Percentiles rank a stretch among this genome's conserved stretches.
Conservation (phyloP, 1,139 yeast genomes). For the Suhomyces yuchorum region DNA sequence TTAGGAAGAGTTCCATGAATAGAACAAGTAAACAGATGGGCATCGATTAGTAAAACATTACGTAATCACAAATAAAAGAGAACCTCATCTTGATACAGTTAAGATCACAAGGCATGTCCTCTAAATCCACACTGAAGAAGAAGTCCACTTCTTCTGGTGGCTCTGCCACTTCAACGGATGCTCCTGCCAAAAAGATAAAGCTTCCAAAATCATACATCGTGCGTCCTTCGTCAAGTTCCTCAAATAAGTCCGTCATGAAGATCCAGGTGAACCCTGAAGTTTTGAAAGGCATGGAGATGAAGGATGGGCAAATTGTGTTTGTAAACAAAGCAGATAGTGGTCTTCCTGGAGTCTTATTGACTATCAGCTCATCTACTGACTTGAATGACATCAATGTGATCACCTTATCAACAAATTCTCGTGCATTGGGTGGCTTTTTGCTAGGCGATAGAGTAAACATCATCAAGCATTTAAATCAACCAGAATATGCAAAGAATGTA, state of each 20-base stretch:
- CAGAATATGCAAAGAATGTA: constrained; percentile 46
- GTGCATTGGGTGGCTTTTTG: constrained; percentile 58
- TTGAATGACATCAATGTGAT: constrained; percentile 53
- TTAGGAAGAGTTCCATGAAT: no score
- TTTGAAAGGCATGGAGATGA: constrained; percentile 54
- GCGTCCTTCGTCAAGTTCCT: constrained; percentile 50
- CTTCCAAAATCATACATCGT: constrained; percentile 54
- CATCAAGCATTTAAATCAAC: constrained; percentile 48
- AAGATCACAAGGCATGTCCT: constrained; percentile 26
- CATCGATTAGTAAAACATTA: background rate
- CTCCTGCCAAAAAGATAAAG: constrained; percentile 44
- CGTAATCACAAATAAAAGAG: background rate
- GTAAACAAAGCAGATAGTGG: constrained; percentile 49
- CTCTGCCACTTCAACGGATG: constrained; percentile 7
- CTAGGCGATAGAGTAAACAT: constrained; percentile 74
- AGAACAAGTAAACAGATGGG: background rate
- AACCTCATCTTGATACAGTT: background rate
- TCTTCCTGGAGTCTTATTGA: constrained; percentile 49
- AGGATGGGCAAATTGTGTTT: constrained; percentile 56
- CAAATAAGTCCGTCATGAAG: constrained; percentile 38
- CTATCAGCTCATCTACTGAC: constrained; percentile 41
- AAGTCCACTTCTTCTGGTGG: constrained; percentile 25
- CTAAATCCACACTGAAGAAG: constrained; percentile 33
- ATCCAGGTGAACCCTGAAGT: constrained; percentile 55
- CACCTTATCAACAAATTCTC: constrained; percentile 48